A percentile compares a stretch with the other conserved stretches of the same genome.
Evolutionary conservation across 176 grass and related monocot species (phyloP).

Genomic region (Raddia distichophylla): DNA sequence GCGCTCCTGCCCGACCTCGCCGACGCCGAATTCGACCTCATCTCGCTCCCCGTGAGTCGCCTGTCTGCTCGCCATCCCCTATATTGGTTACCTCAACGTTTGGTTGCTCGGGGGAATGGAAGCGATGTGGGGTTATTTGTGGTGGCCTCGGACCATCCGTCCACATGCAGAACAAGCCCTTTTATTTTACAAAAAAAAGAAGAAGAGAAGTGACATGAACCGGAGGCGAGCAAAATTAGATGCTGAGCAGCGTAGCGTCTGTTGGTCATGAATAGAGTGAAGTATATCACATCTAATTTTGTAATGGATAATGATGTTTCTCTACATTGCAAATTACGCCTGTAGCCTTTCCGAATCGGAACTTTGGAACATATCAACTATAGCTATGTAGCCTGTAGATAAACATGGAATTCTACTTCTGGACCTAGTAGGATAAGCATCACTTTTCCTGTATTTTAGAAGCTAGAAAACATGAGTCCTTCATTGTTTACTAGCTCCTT

Average conservation of each 20-base stretch:
- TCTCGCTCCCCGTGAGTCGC: slow-evolving; percentile 66
- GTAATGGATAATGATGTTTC: neutral
- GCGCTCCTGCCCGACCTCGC: slow-evolving; percentile 55
- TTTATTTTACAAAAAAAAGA: neutral
- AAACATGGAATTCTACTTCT: neutral
- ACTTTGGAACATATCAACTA: neutral
- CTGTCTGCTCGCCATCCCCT: neutral
- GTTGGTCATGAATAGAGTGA: too few relatives aligned
- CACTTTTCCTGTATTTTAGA: neutral
- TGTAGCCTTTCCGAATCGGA: neutral
- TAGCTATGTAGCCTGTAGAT: neutral
- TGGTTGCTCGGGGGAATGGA: neutral
- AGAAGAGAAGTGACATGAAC: neutral
- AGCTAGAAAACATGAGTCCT: neutral
- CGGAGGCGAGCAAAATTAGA: neutral
- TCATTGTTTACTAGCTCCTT: neutral
- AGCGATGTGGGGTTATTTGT: neutral
- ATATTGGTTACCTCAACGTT: neutral
- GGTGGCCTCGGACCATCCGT: neutral
- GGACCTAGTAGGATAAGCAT: neutral
- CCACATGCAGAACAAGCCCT: neutral
- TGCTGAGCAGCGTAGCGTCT: too few relatives aligned
- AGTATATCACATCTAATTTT: too few relatives aligned
- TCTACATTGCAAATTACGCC: neutral
- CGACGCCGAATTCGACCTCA: slow-evolving; percentile 56